Percentiles rank a stretch among this genome's conserved stretches.
Evolutionary conservation across 1,284 basidiomycete genomes (phyloP).

Genomic region (Athelia psychrophila): DNA sequence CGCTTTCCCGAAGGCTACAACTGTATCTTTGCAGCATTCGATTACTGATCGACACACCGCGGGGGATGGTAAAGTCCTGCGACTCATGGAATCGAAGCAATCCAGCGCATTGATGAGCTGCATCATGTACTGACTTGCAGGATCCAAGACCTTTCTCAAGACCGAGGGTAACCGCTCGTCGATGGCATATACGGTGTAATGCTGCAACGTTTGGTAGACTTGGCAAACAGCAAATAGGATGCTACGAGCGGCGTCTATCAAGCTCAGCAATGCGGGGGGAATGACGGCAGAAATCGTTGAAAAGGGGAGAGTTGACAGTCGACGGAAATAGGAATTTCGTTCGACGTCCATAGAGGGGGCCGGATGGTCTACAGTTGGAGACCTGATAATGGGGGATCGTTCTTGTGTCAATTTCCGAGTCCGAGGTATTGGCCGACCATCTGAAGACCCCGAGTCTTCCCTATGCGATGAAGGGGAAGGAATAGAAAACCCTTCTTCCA

Average conservation of each 20-base stretch:
- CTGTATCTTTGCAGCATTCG: conserved; percentile 83
- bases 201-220: conserved; percentile 86
- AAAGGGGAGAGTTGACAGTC: conserved; percentile 75
- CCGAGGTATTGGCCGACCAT: conserved; percentile 26
- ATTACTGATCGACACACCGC: conserved; percentile 78
- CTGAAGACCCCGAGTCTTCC: conserved; percentile 44
- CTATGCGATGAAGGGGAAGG: conserved; percentile 39
- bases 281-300: conserved; percentile 67
- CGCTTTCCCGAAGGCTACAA: conserved; percentile 85
- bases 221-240: conserved; percentile 93
- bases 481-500: conserved; percentile 36
- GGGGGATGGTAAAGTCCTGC: conserved; percentile 67
- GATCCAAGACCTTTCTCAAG: conserved; percentile 81
- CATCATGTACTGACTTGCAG: conserved; percentile 81
- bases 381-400: conserved; percentile 27
- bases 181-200: conserved; percentile 85
- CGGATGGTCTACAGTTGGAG: conserved; percentile 39
- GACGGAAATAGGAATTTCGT: conserved; percentile 91
- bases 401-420: conserved; percentile 32
- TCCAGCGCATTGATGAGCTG: conserved; percentile 89
- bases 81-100: conserved; percentile 85
- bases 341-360: conserved; percentile 71
- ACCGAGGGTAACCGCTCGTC: conserved; percentile 86
- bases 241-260: conserved; percentile 88
- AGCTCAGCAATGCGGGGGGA: conserved; percentile 68